Conservation (phyloP, 1,139 yeast genomes). For the Hyphopichia khmerensis region DNA sequence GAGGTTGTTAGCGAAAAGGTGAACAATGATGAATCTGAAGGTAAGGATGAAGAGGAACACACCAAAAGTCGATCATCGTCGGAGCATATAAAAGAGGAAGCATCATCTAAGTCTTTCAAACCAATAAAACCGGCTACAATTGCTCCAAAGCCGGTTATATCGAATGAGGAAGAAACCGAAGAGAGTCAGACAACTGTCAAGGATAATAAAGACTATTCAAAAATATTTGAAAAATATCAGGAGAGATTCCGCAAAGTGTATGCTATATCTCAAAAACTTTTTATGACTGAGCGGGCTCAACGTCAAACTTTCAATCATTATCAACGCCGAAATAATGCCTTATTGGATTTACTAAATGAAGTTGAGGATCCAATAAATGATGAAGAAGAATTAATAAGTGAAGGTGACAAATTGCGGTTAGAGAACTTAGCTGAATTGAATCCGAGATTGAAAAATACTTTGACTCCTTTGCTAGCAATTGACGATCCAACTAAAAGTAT, state of each 20-base stretch:
- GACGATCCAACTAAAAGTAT: conserved; percentile 1
- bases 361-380: conserved; percentile 10
- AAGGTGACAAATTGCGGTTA: conserved; percentile 16
- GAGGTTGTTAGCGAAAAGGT: background rate
- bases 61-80: background rate
- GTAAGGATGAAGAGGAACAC: background rate
- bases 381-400: conserved; percentile 7
- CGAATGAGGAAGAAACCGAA: background rate
- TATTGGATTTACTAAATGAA: conserved; percentile 29
- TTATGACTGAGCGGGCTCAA: conserved; percentile 32
- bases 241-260: conserved; percentile 24
- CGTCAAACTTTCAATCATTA: conserved; percentile 34
- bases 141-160: background rate
- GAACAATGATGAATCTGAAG: background rate
- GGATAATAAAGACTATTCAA: conserved; percentile 16
- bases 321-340: conserved; percentile 39
- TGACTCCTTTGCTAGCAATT: conserved; percentile 14
- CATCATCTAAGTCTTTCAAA: background rate
- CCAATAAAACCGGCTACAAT: background rate
- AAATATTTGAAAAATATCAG: conserved; percentile 26
- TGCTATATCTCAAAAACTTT: conserved; percentile 24
- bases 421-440: conserved; percentile 20
- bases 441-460: conserved; percentile 18
- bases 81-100: background rate
- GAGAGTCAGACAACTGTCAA: background rate